phyloP scores from a whole-genome alignment of 495 filamentous ascomycete species.

The Margaritispora aquatica region DNA sequence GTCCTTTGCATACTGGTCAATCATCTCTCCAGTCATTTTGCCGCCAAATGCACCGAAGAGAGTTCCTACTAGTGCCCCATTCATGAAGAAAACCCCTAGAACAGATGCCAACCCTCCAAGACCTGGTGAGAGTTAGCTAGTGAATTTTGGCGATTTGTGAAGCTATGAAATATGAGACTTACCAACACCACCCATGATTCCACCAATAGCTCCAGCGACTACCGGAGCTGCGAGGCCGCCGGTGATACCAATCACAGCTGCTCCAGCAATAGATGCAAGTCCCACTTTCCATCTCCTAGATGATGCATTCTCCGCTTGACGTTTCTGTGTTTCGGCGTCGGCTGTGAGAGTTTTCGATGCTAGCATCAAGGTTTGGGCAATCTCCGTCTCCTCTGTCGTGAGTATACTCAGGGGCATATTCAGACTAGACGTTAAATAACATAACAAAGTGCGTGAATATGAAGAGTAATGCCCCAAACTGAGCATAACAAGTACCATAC shows the following conservation, averaged over 20 bases:
- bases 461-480: slow-evolving; percentile 73
- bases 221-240: slow-evolving; percentile 77
- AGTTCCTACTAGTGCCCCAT: slow-evolving; percentile 66
- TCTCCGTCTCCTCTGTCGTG: slow-evolving; percentile 62
- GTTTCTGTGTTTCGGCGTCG: slow-evolving; percentile 60
- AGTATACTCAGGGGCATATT: slow-evolving; percentile 56
- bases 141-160: no score
- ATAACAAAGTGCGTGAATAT: slow-evolving; percentile 66
- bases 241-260: slow-evolving; percentile 63
- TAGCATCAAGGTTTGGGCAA: slow-evolving; percentile 66
- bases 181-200: slow-evolving; percentile 67
- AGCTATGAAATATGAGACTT: background rate
- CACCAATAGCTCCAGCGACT: slow-evolving; percentile 75
- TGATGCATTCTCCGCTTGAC: slow-evolving; percentile 56
- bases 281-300: slow-evolving; percentile 74
- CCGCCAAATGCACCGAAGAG: slow-evolving; percentile 88
- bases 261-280: slow-evolving; percentile 65
- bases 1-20: slow-evolving; percentile 83
- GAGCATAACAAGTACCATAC: slow-evolving; percentile 67
- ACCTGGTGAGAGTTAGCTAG: slow-evolving; percentile 31
- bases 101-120: slow-evolving; percentile 63
- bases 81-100: slow-evolving; percentile 72
- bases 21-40: slow-evolving; percentile 77
- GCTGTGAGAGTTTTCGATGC: slow-evolving; percentile 62
- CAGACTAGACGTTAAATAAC: slow-evolving; percentile 64